Evolutionary conservation across 192 early-diverging fungal genomes (phyloP).

Genomic region (Podila epicladia): DNA sequence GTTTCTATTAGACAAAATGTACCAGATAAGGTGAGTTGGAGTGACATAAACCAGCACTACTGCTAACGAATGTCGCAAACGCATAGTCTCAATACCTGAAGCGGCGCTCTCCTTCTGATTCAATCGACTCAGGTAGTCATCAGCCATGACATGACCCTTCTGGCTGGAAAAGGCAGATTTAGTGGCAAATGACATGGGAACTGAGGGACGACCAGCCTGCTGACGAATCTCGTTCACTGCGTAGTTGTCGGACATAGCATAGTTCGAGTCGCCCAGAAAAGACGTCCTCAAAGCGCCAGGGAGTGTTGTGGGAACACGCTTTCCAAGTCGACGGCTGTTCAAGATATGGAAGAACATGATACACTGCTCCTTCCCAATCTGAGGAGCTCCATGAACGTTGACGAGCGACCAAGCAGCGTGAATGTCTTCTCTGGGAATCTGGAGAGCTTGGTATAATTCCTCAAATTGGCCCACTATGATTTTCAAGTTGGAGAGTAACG

Average conservation of each 20-base stretch:
- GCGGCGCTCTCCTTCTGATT: slow-evolving; percentile 27
- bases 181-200: slow-evolving; percentile 29
- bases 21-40: not conserved
- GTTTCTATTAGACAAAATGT: slow-evolving; percentile 11
- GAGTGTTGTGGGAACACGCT: slow-evolving; percentile 57
- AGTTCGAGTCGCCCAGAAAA: slow-evolving; percentile 62
- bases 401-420: slow-evolving; percentile 64
- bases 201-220: slow-evolving; percentile 43
- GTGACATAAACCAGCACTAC: not conserved
- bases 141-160: slow-evolving; percentile 41
- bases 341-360: slow-evolving; percentile 67
- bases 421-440: slow-evolving; percentile 62
- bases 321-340: slow-evolving; percentile 63
- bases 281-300: slow-evolving; percentile 62
- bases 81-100: slow-evolving; percentile 10
- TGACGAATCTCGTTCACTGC: slow-evolving; percentile 51
- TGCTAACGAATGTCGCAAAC: no score
- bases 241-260: slow-evolving; percentile 48
- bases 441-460: slow-evolving; percentile 62
- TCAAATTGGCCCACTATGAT: slow-evolving; percentile 63
- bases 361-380: slow-evolving; percentile 65
- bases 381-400: slow-evolving; percentile 64
- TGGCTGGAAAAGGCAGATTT: slow-evolving; percentile 48
- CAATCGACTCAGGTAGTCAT: slow-evolving; percentile 47
- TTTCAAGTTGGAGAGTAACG: slow-evolving; percentile 1